Evolutionary conservation across 352 stramenopile species (phyloP).

Genomic region (Pythium dissimile): DNA sequence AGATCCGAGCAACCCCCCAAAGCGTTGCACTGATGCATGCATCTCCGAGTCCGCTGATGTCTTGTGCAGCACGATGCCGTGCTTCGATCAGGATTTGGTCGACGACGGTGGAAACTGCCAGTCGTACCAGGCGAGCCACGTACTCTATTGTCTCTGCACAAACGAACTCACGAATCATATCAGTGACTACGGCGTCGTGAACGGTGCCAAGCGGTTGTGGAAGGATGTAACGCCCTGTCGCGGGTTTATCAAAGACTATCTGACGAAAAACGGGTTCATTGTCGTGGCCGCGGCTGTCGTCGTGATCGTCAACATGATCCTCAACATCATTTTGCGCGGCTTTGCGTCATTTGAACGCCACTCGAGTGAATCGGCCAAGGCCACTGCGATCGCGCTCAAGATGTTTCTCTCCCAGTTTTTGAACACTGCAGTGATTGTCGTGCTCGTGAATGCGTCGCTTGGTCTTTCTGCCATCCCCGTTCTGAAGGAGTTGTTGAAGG

Average conservation of each 20-base stretch:
- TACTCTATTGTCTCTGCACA: slow-evolving; percentile 75
- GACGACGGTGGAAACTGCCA: slow-evolving; percentile 42
- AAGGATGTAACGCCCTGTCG: slow-evolving; percentile 46
- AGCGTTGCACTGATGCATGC: slow-evolving; percentile 54
- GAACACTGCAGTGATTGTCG: slow-evolving; percentile 80
- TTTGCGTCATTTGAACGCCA: slow-evolving; percentile 75
- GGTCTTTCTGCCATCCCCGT: slow-evolving; percentile 39
- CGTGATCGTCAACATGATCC: slow-evolving; percentile 70
- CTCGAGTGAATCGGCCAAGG: slow-evolving; percentile 79
- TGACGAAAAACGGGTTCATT: slow-evolving; percentile 68
- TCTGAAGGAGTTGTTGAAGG: slow-evolving; percentile 58
- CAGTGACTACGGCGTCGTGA: slow-evolving; percentile 36
- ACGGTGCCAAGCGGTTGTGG: slow-evolving; percentile 58
- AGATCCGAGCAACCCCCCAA: slow-evolving; percentile 2
- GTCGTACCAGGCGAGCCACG: slow-evolving; percentile 55
- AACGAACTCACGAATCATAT: slow-evolving; percentile 47
- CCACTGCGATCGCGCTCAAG: slow-evolving; percentile 66
- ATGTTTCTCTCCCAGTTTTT: slow-evolving; percentile 81
- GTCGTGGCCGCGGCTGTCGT: slow-evolving; percentile 58
- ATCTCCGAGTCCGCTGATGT: slow-evolving; percentile 47
- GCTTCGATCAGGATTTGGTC: slow-evolving; percentile 44
- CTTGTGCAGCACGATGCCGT: slow-evolving; percentile 61
- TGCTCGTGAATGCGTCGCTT: slow-evolving; percentile 71
- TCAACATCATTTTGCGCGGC: slow-evolving; percentile 62
- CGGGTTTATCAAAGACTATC: slow-evolving; percentile 63